Evolutionary conservation across 805 yeast species (phyloP), one percentile per base, ranked within the genome.

Genomic region (Candida saitoana): DNA sequence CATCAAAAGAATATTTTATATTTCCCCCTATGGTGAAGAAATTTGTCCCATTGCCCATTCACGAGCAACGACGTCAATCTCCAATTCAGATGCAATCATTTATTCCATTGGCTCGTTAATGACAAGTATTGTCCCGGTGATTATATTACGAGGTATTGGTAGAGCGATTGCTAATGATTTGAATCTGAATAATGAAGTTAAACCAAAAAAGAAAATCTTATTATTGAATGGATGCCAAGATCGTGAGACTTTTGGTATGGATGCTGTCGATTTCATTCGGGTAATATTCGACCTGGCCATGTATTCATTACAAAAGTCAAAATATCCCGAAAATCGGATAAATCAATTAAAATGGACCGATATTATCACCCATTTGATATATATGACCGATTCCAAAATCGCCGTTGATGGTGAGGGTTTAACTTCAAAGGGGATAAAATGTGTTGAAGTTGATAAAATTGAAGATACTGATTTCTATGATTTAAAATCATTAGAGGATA

Each of bases 11-110:
- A 76, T 89, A 3, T 82, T 80, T 49, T 89, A 90, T 56, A 84
- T 89, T 38, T 86, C 89, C 15, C 90, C 93, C 1, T 86, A 84
- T 56, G 96, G 96, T 1, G 87, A 84, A 51, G 96, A 89, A 56
- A 82, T 86, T 18, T 77, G 79, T 48, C 96, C 96, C 2, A 60
- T 67, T 24, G 89, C 91, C 1, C 82, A 82, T 49, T 60, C 79
- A 2, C 65, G 86, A 37, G 89, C 83, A 0, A 56, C 78, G 2
- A 60, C 74, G 1, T 68, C 75, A 18, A 56, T 88, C 3, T 53
- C 67, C 16, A 55, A 65, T 3, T 66, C 87, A 0, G 75, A 81
- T 29, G 67, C 76, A 11, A 63, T 89, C 0, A 67, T 90, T 0
- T 87, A 81, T 55, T 85, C 95, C 0, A 85, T 90, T 42, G 97